Conservation (phyloP, 192 early-diverging fungal genomes). For the Rhizoclosmatium globosum region DNA sequence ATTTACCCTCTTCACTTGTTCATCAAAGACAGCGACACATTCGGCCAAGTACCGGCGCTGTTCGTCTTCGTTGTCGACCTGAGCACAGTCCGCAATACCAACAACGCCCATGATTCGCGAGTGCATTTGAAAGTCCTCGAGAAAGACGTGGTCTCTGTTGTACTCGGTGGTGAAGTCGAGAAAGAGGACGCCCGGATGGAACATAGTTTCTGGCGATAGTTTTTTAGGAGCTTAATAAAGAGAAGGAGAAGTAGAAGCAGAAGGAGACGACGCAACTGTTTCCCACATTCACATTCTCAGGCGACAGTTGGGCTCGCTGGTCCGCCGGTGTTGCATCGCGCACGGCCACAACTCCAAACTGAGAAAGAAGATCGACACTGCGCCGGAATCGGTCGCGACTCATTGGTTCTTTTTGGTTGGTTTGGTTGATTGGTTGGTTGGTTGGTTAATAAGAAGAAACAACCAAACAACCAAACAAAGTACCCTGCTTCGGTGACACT, state of each 20-base stretch:
- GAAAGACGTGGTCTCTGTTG: slow-evolving; percentile 69
- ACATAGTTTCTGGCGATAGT: neutral
- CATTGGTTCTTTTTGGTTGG: slow-evolving; percentile 50
- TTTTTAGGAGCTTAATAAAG: neutral
- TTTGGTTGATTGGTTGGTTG: neutral
- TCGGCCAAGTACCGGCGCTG: slow-evolving; percentile 52
- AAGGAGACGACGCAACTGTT: slow-evolving; percentile 15
- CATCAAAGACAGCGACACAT: slow-evolving; percentile 67
- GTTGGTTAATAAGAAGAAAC: neutral
- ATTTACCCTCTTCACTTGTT: slow-evolving; percentile 67
- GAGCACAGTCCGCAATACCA: slow-evolving; percentile 82
- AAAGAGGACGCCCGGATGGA: slow-evolving; percentile 1
- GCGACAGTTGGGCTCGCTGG: slow-evolving; percentile 32
- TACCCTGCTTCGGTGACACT: slow-evolving; percentile 38
- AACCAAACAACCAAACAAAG: slow-evolving; percentile 1
- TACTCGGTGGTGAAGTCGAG: slow-evolving; percentile 72
- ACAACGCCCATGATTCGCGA: slow-evolving; percentile 76
- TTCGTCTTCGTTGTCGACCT: slow-evolving; percentile 45
- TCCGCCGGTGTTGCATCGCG: slow-evolving; percentile 75
- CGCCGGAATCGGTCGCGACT: slow-evolving; percentile 68
- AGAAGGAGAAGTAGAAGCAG: neutral
- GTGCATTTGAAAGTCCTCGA: slow-evolving; percentile 81
- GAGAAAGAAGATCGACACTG: slow-evolving; percentile 71
- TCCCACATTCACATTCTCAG: slow-evolving; percentile 1
- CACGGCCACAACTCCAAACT: slow-evolving; percentile 70